Evolutionary conservation across 2,329 filamentous ascomycete species (phyloP).

Genomic region (Cytospora piceae): DNA sequence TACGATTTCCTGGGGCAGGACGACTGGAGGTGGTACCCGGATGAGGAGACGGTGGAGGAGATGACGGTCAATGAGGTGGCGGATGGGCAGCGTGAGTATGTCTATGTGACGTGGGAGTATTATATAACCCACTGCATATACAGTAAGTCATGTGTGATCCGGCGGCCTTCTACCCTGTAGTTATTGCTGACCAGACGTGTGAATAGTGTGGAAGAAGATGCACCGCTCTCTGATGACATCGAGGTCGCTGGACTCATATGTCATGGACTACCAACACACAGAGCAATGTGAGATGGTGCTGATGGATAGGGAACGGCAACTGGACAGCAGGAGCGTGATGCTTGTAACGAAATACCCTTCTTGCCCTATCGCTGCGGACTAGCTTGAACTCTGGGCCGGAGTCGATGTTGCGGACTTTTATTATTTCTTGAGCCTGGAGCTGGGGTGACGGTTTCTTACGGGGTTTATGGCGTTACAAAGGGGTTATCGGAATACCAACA

Average conservation of each 20-base stretch:
- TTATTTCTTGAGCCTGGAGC: too few relatives aligned
- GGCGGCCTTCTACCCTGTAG: background rate
- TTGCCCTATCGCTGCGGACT: constrained; percentile 10
- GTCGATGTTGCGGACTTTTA: background rate
- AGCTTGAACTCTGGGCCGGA: background rate
- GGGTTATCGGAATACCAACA: background rate
- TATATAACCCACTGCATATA: constrained; percentile 22
- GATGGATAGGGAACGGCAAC: constrained; percentile 13
- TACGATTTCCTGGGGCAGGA: constrained; percentile 19
- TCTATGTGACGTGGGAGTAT: constrained; percentile 24
- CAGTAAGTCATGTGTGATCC: constrained; percentile 8
- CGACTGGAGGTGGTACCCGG: constrained; percentile 16
- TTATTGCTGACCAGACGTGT: background rate
- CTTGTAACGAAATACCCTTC: constrained; percentile 22
- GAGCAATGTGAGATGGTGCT: constrained; percentile 19
- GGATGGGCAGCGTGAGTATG: constrained; percentile 14
- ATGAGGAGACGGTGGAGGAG: constrained; percentile 7
- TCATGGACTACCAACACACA: constrained; percentile 19
- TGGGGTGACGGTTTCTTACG: too few relatives aligned
- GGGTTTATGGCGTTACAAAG: constrained; percentile 6
- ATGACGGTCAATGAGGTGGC: constrained; percentile 8
- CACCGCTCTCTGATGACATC: constrained; percentile 21
- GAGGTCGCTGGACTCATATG: constrained; percentile 18
- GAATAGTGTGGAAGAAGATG: constrained; percentile 23
- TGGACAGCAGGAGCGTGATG: constrained; percentile 18